Base-by-base conservation (phyloP, 108 stramenopile species). In the Epithemia pelagica region DNA sequence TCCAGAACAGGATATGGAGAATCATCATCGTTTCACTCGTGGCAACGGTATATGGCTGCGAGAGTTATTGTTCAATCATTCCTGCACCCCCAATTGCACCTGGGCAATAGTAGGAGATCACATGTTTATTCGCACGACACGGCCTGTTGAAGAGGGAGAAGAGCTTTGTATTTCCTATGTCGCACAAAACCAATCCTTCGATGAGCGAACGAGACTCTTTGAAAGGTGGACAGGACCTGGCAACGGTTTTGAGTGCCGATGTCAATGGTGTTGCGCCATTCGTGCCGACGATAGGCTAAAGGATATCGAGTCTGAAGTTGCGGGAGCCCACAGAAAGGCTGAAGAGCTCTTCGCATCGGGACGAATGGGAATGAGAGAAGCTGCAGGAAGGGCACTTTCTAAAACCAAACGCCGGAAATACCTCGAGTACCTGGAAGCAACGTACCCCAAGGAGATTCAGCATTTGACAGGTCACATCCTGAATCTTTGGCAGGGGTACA, bases 21-120 rank as follows among this genome's bases (percentile, higher is more conserved):
- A 10, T 5, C 15, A 10, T 5, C 5, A 46, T 10, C 5, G 15
- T 46, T 15, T 10, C 5, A 46, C 37, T 15, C 30, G 26, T 2
- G 46, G 26, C 1, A 15, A 0, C 1, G 71, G 71, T 19, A 28
- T 72, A 2, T 72, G 71, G 71, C 10, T 58, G 5, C 20, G 29
- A 2, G 71, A 59, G 22, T 72, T 64, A 27, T 29, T 72, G 64
- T 72, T 65, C 30, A 72, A 72, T 53, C 71, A 65, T 57, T 72
- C 71, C 2, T 65, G 71, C 32, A 65, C 58, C 15, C 71, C 71
- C 1, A 72, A 72, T 52, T 72, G 71, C 57, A 58, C 57, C 0
- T 72, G 57, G 64, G 21, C 32, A 24, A 54, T 30, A 31, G 65
- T 72, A 52, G 71, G 71, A 27, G 63, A 72, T 58, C 64, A 72